These are phyloP conservation scores for Saccharomycopsis schoenii DNA, from an alignment of 805 yeast genomes.

Conservation along the genomic window DNA sequence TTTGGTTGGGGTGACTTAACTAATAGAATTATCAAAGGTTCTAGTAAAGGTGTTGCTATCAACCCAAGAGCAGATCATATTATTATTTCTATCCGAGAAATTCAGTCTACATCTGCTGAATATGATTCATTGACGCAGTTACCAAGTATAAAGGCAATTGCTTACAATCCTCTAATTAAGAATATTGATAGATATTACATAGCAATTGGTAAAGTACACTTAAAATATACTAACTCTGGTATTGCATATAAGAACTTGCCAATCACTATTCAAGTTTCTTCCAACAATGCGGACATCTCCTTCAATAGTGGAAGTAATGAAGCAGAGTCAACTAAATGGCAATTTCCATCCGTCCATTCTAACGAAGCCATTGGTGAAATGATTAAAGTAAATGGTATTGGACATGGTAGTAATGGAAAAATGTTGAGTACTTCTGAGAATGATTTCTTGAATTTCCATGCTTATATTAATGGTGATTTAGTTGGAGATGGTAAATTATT, in stretches of 20 bases:
- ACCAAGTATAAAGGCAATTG: constrained; percentile 53
- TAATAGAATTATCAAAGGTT: constrained; percentile 67
- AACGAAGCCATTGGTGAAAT: constrained; percentile 67
- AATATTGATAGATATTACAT: constrained; percentile 53
- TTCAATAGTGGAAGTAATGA: constrained; percentile 68
- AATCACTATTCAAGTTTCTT: constrained; percentile 43
- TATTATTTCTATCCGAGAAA: constrained; percentile 63
- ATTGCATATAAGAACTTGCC: constrained; percentile 24
- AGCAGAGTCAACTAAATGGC: constrained; percentile 44
- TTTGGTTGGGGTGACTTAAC: constrained; percentile 87
- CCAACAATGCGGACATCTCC: constrained; percentile 40
- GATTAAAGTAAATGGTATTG: constrained; percentile 52
- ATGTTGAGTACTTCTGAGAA: constrained; percentile 30
- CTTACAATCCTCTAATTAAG: constrained; percentile 53
- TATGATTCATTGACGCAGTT: constrained; percentile 40
- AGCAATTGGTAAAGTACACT: constrained; percentile 40
- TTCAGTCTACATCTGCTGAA: constrained; percentile 36
- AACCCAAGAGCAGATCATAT: constrained; percentile 73
- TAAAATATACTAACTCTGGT: constrained; percentile 18
- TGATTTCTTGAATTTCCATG: constrained; percentile 45
- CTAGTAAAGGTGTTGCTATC: constrained; percentile 66
- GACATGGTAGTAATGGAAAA: constrained; percentile 25
- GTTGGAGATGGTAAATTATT: constrained; percentile 49
- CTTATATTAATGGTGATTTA: constrained; percentile 54
- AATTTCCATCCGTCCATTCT: constrained; percentile 60